These are phyloP conservation scores for Withania somnifera DNA, from an alignment of 305 asterid species.

Conservation along the genomic window DNA sequence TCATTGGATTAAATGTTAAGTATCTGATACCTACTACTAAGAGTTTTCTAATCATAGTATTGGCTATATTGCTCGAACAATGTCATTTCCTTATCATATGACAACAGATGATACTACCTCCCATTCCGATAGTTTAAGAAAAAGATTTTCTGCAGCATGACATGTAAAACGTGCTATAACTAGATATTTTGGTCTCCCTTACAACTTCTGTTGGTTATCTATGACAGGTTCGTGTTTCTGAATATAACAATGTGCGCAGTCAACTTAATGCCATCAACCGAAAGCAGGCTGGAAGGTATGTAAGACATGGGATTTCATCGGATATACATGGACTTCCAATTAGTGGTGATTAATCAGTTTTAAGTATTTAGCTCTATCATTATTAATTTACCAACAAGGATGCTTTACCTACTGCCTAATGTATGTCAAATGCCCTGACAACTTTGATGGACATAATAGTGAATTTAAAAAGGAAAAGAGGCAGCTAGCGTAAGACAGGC, in stretches of 20 bases:
- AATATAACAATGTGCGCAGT: constrained; percentile 85
- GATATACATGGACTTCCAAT: background rate
- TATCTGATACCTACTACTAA: background rate
- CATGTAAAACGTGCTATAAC: background rate
- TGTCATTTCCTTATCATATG: background rate
- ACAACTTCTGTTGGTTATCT: constrained; percentile 17
- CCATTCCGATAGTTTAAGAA: background rate
- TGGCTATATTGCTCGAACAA: background rate
- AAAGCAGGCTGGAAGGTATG: constrained; percentile 90
- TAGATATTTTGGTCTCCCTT: background rate
- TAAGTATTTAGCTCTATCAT: background rate
- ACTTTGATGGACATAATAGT: background rate
- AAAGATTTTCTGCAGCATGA: background rate
- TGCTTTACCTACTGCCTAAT: background rate
- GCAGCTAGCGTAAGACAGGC: background rate
- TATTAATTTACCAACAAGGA: background rate
- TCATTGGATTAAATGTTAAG: background rate
- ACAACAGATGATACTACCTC: background rate
- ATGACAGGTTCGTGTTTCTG: constrained; percentile 82
- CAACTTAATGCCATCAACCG: constrained; percentile 88
- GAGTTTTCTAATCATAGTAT: background rate
- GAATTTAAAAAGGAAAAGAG: background rate
- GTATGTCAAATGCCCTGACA: background rate
- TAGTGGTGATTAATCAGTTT: background rate
- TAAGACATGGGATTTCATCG: background rate